phyloP scores from a whole-genome alignment of 305 asterid genomes.

The Solanum hybrid region DNA sequence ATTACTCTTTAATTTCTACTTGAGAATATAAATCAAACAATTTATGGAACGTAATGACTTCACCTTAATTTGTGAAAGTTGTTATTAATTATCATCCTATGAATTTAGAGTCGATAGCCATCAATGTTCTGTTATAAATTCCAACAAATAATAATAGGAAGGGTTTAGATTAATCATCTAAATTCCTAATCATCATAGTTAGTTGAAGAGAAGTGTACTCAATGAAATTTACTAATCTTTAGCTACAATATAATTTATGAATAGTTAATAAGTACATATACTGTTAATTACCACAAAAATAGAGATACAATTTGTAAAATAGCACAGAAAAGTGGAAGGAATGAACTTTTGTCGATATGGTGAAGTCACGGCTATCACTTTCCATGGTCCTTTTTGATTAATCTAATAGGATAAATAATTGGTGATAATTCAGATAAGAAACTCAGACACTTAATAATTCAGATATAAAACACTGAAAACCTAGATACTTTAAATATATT shows the following conservation, averaged over 20 bases:
- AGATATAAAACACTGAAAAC: too few species aligned
- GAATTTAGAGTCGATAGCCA: background rate
- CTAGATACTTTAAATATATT: too few species aligned
- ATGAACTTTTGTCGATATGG: background rate
- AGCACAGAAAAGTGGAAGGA: background rate
- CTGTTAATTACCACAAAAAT: background rate
- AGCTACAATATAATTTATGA: background rate
- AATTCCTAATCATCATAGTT: background rate
- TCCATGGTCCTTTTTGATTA: background rate
- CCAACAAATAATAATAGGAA: background rate
- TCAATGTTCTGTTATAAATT: background rate
- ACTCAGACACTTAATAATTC: too few species aligned
- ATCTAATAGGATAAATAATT: background rate
- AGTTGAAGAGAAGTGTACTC: background rate
- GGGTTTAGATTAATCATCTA: background rate
- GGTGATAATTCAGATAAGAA: background rate
- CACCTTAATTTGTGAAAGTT: background rate
- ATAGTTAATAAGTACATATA: background rate
- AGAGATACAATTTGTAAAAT: background rate
- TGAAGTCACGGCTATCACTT: background rate
- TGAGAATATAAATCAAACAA: background rate
- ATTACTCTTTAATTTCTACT: background rate
- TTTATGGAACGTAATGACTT: background rate
- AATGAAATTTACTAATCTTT: background rate
- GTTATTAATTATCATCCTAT: background rate